phyloP scores from a whole-genome alignment of 2,329 filamentous ascomycete species.

The Paramyrothecium roridum region DNA sequence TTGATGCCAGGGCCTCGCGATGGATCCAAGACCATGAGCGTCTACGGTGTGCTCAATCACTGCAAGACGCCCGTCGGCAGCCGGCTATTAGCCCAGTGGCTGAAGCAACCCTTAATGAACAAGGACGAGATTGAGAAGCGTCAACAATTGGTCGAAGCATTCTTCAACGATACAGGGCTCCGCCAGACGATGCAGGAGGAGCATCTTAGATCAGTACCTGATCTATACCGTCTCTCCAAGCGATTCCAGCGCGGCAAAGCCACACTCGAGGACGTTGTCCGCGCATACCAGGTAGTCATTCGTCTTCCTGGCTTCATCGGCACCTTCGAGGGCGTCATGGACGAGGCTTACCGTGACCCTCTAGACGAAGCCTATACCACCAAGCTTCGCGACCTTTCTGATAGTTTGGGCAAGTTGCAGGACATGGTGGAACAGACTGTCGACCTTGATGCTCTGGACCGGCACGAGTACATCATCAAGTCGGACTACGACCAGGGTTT shows the following conservation, averaged over 20 bases:
- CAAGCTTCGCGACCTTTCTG: constrained; percentile 73
- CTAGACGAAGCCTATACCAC: constrained; percentile 84
- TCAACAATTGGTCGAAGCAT: constrained; percentile 92
- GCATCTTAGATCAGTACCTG: constrained; percentile 87
- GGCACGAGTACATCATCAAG: constrained; percentile 98
- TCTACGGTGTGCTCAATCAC: constrained; percentile 91
- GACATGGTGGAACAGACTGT: constrained; percentile 99
- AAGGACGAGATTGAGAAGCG: constrained; percentile 83
- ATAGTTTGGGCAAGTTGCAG: constrained; percentile 79
- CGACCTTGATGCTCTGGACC: constrained; percentile 89
- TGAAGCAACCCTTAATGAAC: constrained; percentile 96
- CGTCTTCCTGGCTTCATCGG: constrained; percentile 85
- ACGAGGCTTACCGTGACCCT: constrained; percentile 85
- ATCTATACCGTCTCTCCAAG: constrained; percentile 90
- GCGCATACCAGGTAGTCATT: constrained; percentile 92
- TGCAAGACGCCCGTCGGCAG: constrained; percentile 96
- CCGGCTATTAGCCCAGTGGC: constrained; percentile 86
- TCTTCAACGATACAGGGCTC: constrained; percentile 87
- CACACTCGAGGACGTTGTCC: constrained; percentile 91
- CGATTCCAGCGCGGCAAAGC: constrained; percentile 91
- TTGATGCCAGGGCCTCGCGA: constrained; percentile 95
- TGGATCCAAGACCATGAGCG: constrained; percentile 94
- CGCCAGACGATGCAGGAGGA: constrained; percentile 96
- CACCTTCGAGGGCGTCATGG: constrained; percentile 90
- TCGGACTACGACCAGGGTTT: constrained; percentile 92